Evolutionary conservation across 2,329 filamentous ascomycete species (phyloP), one percentile per base, ranked within the genome.

Genomic region (Onygenales sp.): DNA sequence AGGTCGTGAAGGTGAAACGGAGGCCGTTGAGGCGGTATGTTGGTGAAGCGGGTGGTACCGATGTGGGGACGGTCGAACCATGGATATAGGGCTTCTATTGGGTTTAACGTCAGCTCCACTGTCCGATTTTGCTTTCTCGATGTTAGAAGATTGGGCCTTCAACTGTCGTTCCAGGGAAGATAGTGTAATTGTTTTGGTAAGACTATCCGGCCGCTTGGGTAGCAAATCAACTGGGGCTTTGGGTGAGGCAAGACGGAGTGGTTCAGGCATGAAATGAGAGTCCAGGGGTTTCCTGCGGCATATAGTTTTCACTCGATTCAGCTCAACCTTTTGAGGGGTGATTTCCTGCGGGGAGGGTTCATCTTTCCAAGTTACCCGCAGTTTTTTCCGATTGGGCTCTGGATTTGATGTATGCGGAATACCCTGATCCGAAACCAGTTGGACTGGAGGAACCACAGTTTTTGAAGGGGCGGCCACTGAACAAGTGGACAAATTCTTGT

Each of bases 1-100:
- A 2, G 72, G 70, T 51, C 71, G 68, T 3, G 73, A 69, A 33
- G 56, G 65, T 56, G 62, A 63, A 57, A 48, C 58, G 47, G 52
- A 63, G 42, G 57, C 65, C 37, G 58, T 67, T 51, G 66, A 69
- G 52, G 57, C 63, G 44, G 63, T 61, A 36, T 63, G 63, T 17
- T 63, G 62, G 48, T 65, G 65, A 44, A 66, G 63, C 13, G 60
- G 61, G 45, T 63, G 63, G 51, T 66, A 67, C 52, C 64, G 58
- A 43, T 67, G 59, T 42, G 59, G 57, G 46, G 62, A 64, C 37
- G 59, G 60, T 63, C 67, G 60, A 54, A 45, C 54, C 53, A 59
- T 51, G 53, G 61, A 58, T 36, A 57, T 51, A 43, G 58, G 56
- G 57, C 54, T 62, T 62, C 59, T 64, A 59, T 62, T 54, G 45